Base-by-base conservation (phyloP, 1,284 basidiomycete genomes). In the Jaminaea rosea region DNA sequence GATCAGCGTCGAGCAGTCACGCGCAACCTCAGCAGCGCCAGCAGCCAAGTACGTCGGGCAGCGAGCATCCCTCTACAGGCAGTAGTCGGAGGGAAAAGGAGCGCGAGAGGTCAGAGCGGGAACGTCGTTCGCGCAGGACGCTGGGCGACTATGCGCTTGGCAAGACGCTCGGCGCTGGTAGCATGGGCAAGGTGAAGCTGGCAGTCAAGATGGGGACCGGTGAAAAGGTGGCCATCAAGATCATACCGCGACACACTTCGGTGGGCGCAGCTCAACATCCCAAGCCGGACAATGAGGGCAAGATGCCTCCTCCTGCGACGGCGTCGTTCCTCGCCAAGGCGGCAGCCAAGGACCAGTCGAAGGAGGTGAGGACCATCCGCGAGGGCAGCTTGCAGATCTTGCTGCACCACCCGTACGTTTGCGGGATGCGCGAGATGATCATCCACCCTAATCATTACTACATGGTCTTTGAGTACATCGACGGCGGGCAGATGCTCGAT, bases 151-250 rank as follows among this genome's bases (percentile, higher is more conserved):
- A 96, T 78, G 88, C 88, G 56, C 82, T 98, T 59, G 88, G 88
- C 67, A 97, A 97, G 81, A 97, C 93, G 2, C 81, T 98, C 29
- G 93, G 94, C 46, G 91, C 91, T 34, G 93, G 94, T 32, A 92
- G 88, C 75, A 98, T 98, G 92, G 94, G 93, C 63, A 97, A 97
- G 75, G 94, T 98, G 69, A 98, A 97, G 79, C 82, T 97, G 17
- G 93, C 89, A 6, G 85, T 87, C 36, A 89, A 93, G 74, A 87
- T 87, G 62, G 73, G 84, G 62, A 87, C 88, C 1, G 87, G 87
- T 37, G 90, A 96, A 77, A 94, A 93, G 83, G 93, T 93, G 59
- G 94, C 94, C 9, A 88, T 98, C 78, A 98, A 98, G 80, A 98
- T 98, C 70, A 85, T 97, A 17, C 93, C 94, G 21, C 83, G 92